These are phyloP conservation scores for Clarireedia hainanense DNA, from an alignment of 2,329 filamentous ascomycete genomes.

Conservation along the genomic window DNA sequence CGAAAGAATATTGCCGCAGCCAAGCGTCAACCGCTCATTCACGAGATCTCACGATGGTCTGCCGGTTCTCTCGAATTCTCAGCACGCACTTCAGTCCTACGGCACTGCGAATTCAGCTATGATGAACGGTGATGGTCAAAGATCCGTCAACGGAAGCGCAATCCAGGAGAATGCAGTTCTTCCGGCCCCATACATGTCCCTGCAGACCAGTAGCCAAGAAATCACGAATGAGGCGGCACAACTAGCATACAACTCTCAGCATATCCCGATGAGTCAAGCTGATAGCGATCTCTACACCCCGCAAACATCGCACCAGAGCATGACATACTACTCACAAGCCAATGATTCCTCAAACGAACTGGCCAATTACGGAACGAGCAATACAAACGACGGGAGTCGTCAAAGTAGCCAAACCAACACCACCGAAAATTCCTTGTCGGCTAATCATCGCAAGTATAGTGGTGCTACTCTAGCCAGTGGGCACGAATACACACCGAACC, in stretches of 20 bases:
- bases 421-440: background rate
- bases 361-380: conserved; percentile 1
- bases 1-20: background rate
- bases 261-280: background rate
- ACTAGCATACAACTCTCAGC: conserved; percentile 2
- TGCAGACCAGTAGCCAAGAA: conserved; percentile 22
- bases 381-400: conserved; percentile 4
- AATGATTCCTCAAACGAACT: background rate
- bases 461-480: background rate
- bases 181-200: conserved; percentile 14
- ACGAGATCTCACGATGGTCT: background rate
- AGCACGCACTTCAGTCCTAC: background rate
- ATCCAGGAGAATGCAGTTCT: conserved; percentile 12
- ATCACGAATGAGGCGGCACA: conserved; percentile 7
- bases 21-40: conserved; percentile 3
- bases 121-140: background rate
- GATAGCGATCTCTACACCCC: background rate
- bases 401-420: conserved; percentile 7
- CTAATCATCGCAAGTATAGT: conserved; percentile 7
- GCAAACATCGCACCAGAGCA: background rate
- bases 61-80: background rate
- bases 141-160: background rate
- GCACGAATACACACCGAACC: background rate
- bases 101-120: background rate
- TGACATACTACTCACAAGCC: background rate